Conservation (phyloP, 1,284 basidiomycete genomes). For the Heterobasidion occidentale region DNA sequence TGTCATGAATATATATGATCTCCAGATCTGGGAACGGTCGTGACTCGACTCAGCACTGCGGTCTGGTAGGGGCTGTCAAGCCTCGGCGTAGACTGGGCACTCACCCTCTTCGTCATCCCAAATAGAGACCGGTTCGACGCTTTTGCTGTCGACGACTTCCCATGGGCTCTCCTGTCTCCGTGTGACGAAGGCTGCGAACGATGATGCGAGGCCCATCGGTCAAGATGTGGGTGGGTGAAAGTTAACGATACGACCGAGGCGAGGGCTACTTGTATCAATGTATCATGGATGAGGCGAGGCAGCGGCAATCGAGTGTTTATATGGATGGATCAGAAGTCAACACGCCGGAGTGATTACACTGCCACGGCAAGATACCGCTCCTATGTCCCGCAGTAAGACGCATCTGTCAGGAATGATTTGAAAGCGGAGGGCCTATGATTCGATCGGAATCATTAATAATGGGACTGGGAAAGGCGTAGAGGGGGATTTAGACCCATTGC, state of each 20-base stretch:
- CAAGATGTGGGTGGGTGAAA: not conserved
- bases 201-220: constrained; percentile 11
- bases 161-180: constrained; percentile 27
- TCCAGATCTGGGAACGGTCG: constrained; percentile 42
- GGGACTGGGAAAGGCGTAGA: too few species aligned
- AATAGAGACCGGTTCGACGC: constrained; percentile 54
- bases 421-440: too few species aligned
- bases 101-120: constrained; percentile 58
- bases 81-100: constrained; percentile 12
- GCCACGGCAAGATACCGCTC: too few species aligned
- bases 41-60: not conserved
- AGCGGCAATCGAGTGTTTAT: too few species aligned
- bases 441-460: too few species aligned
- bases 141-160: constrained; percentile 66
- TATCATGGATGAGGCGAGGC: too few species aligned
- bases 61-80: not conserved
- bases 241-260: not conserved
- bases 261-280: too few species aligned
- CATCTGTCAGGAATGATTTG: too few species aligned
- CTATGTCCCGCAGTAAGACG: too few species aligned
- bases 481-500: too few species aligned
- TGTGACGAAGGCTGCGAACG: constrained; percentile 9
- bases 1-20: constrained; percentile 41
- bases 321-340: too few species aligned
- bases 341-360: too few species aligned